Base-by-base conservation (phyloP, 192 early-diverging fungal genomes). In the Coemansia sp. region DNA sequence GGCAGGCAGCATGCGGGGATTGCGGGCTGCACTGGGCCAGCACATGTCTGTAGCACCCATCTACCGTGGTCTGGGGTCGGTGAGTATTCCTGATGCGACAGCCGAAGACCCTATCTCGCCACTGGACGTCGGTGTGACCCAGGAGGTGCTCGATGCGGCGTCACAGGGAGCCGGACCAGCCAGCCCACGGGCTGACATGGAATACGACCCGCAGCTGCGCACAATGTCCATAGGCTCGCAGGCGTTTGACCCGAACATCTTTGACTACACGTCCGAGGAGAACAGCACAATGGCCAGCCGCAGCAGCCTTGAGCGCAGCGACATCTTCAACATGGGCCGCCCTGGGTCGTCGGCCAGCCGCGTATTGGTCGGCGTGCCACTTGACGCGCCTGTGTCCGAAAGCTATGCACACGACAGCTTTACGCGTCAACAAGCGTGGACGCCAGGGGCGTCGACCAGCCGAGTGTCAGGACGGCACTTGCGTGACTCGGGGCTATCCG, bases 271-370 rank as follows among this genome's bases (percentile, higher is more conserved):
- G 33, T 71, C 69, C 2, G 75, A 78, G 44, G 75, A 78, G 25
- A 71, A 64, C 60, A 78, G 75, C 69, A 78, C 75, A 1, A 67
- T 78, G 69, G 75, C 69, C 28, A 78, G 75, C 23, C 75, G 69
- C 54, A 78, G 65, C 58, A 78, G 75, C 49, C 67, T 78, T 31
- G 75, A 68, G 11, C 69, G 64, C 54, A 67, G 69, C 54, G 69
- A 71, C 22, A 31, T 68, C 9, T 54, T 64, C 33, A 47, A 44
- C 14, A 40, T 22, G 16, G 57, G 45, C 12, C 56, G 75, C 5
- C 74, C 74, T 3, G 54, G 63, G 9, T 77, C 74, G 9, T 57
- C 74, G 2, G 60, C 64, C 10, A 71, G 69, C 31, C 63, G 62
- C 18, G 64, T 78, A 3, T 45, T 78, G 40, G 67, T 68, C 35